These are phyloP conservation scores for Kazachstania kunashirensis DNA, from an alignment of 805 yeast genomes.

Conservation along the genomic window DNA sequence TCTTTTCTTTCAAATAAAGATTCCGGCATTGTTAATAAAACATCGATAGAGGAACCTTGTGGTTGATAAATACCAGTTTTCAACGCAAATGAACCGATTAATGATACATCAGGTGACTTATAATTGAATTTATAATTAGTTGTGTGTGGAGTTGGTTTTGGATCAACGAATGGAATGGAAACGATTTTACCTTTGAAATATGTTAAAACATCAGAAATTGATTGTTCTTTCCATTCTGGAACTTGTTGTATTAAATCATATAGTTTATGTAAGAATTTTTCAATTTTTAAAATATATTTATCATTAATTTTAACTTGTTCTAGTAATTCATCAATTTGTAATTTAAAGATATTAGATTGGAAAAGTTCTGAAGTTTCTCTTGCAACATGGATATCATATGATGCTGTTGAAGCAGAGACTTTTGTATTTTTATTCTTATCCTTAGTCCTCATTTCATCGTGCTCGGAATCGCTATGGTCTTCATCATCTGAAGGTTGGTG, in stretches of 20 bases:
- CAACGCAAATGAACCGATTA: conserved; percentile 84
- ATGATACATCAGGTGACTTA: conserved; percentile 59
- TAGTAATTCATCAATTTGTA: conserved; percentile 86
- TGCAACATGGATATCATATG: conserved; percentile 84
- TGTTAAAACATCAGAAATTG: conserved; percentile 51
- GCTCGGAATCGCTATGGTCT: conserved; percentile 15
- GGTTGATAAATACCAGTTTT: conserved; percentile 67
- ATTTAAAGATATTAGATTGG: conserved; percentile 89
- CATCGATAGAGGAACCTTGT: conserved; percentile 61
- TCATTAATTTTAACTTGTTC: conserved; percentile 73
- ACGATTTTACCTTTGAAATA: conserved; percentile 44
- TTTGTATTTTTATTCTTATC: conserved; percentile 6
- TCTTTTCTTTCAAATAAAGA: conserved; percentile 75
- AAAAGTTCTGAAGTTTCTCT: conserved; percentile 90
- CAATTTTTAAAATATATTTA: conserved; percentile 52
- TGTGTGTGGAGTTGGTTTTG: conserved; percentile 54
- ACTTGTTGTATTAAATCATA: conserved; percentile 58
- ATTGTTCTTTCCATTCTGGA: conserved; percentile 43
- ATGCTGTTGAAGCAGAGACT: conserved; percentile 22
- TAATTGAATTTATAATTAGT: conserved; percentile 66
- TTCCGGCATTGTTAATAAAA: conserved; percentile 74
- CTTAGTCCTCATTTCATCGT: conserved; percentile 12
- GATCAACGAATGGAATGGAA: conserved; percentile 80
- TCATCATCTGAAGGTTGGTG: conserved; percentile 25
- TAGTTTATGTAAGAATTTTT: conserved; percentile 64